Evolutionary conservation across 495 filamentous ascomycete genomes (phyloP).

Genomic region (Annulohypoxylon bovei): DNA sequence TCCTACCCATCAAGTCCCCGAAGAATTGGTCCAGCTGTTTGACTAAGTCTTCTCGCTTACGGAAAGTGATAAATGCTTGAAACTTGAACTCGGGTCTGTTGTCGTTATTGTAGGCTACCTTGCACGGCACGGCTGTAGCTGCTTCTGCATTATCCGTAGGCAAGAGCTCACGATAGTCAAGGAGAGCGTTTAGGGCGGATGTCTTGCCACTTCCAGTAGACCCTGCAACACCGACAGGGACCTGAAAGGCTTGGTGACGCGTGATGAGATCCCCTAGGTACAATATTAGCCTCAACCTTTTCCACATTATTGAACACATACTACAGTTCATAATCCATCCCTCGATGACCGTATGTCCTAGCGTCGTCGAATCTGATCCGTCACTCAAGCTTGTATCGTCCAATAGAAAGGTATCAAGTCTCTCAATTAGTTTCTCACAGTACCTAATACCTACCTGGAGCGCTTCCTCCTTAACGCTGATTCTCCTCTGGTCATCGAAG

Average conservation of each 20-base stretch:
- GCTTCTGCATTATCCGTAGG: background rate
- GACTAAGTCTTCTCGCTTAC: background rate
- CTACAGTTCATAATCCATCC: background rate
- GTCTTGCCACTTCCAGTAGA: slow-evolving; percentile 5
- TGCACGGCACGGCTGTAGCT: background rate
- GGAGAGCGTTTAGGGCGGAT: background rate
- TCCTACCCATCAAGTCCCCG: background rate
- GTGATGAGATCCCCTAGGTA: background rate
- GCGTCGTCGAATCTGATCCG: background rate
- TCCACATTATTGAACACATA: background rate
- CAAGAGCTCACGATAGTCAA: background rate
- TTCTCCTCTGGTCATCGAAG: background rate
- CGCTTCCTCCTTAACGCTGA: background rate
- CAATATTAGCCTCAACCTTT: background rate
- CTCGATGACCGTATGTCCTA: background rate
- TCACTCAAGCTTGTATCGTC: background rate
- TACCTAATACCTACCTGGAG: background rate
- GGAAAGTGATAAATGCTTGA: background rate
- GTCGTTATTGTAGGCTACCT: background rate
- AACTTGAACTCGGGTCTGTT: background rate
- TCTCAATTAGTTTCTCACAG: background rate
- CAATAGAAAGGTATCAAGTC: background rate
- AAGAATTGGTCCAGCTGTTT: background rate
- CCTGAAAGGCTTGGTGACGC: background rate
- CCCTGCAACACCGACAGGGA: background rate